Base-by-base conservation (phyloP, 768 basidiomycete genomes). In the Pulveroboletus sp. region DNA sequence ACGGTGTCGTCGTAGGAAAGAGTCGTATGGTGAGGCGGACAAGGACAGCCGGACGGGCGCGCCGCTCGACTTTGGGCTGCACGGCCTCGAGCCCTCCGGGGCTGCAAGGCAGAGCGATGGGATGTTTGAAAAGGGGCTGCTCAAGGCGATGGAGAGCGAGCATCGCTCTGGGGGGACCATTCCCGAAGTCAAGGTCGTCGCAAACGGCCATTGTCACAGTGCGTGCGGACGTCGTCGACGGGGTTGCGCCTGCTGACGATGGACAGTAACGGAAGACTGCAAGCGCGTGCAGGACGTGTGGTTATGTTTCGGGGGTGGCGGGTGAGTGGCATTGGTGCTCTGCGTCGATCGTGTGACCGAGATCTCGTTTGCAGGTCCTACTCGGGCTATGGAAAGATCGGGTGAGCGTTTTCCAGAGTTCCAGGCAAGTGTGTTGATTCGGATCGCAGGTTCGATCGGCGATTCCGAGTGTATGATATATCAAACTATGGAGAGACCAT, bases 401-500 rank as follows among this genome's bases (percentile, higher is more conserved):
- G 89, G 83, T 85, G 49, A 51, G 77, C 47, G 22, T 26, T 32
- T n/a, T 23, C 27, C 37, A 35, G 31, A n/a, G 30, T 38, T 8
- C 41, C 16, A 19, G 23, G 17, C 29, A 35, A 22, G 31, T 32
- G 34, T 12, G 47, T 45, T 59, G 19, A 27, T 38, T n/a, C 17
- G 38, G 9, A 27, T 43, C 27, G 26, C 43, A 87, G 86, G 13
- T 96, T 97, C 64, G 90, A 96, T 67, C 82, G 94, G 16, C 79
- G 95, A 35, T 93, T 95, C 76, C 77, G 95, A 8, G 73, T 97
- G 38, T 98, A 86, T 67, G 82, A 92, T 22, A 76, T 98, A 44
- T 86, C 85, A 16, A 83, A 92, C 53, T 97, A 79, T 59, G 95
- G 95, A 38, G 95, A 98, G 76, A 93, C 82, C 6, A 90, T 98